Percentiles rank a stretch among this genome's conserved stretches.
phyloP scores from a whole-genome alignment of 192 early-diverging fungal species.

The Umbelopsis vinacea region DNA sequence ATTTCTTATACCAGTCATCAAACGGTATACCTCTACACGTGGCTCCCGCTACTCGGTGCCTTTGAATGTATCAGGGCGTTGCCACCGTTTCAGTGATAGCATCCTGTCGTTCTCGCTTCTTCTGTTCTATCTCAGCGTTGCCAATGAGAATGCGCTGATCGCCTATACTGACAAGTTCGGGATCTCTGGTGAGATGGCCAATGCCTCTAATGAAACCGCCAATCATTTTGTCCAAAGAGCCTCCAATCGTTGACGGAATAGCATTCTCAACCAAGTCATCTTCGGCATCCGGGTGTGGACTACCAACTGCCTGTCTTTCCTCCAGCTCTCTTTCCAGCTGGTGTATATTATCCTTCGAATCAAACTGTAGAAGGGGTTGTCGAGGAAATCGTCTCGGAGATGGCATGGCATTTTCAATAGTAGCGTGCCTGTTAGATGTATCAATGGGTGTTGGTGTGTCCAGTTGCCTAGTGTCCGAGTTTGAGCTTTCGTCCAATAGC shows the following conservation, averaged over 20 bases:
- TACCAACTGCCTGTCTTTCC: not conserved
- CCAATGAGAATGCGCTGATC: not conserved
- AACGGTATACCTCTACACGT: too few relatives aligned
- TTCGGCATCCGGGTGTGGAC: not conserved
- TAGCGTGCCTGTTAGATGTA: not conserved
- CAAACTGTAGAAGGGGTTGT: constrained; percentile 7
- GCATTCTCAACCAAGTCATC: not conserved
- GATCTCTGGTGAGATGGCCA: not conserved
- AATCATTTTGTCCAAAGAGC: constrained; percentile 7
- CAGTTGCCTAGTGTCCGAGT: too few relatives aligned
- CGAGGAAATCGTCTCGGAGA: not conserved
- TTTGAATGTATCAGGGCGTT: not conserved
- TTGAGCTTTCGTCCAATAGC: too few relatives aligned
- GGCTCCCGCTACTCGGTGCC: too few relatives aligned
- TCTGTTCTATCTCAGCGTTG: constrained; percentile 4
- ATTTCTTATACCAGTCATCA: too few relatives aligned
- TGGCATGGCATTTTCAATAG: not conserved
- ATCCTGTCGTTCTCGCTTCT: not conserved
- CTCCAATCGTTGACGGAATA: constrained; percentile 12
- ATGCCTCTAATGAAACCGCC: not conserved
- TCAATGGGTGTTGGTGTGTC: not conserved
- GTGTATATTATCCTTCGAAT: constrained; percentile 4
- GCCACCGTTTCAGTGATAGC: not conserved
- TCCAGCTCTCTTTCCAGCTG: constrained; percentile 1
- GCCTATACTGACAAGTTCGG: not conserved